These are phyloP conservation scores for Perilla frutescens DNA, from an alignment of 257 asterid species.

Conservation along the genomic window DNA sequence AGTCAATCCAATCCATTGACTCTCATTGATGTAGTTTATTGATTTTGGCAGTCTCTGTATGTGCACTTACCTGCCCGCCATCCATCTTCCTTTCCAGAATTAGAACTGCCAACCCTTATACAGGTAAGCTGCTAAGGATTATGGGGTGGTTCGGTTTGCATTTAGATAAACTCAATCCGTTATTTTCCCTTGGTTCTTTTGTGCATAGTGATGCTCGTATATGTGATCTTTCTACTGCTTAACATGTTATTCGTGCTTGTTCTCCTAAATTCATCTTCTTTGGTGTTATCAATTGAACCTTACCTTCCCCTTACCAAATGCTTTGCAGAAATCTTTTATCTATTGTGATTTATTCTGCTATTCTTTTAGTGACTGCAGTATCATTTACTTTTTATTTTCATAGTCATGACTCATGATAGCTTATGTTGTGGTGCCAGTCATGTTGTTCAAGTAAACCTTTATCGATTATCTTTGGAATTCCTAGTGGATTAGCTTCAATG, in stretches of 20 bases:
- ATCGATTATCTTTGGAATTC: slow-evolving; percentile 27
- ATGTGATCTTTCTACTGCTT: slow-evolving; percentile 19
- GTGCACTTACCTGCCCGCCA: slow-evolving; percentile 95
- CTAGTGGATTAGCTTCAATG: slow-evolving; percentile 21
- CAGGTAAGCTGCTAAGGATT: slow-evolving; percentile 58
- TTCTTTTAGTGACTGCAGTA: slow-evolving; percentile 10
- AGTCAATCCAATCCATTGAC: not conserved
- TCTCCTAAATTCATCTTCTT: slow-evolving; percentile 19
- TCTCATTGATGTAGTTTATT: slow-evolving; percentile 28
- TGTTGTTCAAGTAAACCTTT: slow-evolving; percentile 2
- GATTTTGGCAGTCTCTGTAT: slow-evolving; percentile 77
- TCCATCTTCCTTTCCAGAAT: slow-evolving; percentile 89
- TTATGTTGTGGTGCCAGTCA: slow-evolving; percentile 28
- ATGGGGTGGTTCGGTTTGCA: slow-evolving; percentile 27
- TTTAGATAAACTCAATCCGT: slow-evolving; percentile 3
- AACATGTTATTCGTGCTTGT: slow-evolving; percentile 8
- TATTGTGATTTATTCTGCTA: slow-evolving; percentile 7
- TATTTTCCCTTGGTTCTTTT: slow-evolving; percentile 22
- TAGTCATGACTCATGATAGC: slow-evolving; percentile 14
- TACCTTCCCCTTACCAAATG: slow-evolving; percentile 23
- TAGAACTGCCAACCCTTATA: slow-evolving; percentile 90
- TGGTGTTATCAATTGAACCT: slow-evolving; percentile 11
- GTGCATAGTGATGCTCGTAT: slow-evolving; percentile 3
- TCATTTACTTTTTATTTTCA: slow-evolving; percentile 8
- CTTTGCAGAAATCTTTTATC: slow-evolving; percentile 2